Evolutionary conservation across 306 rosid genomes (phyloP).

Genomic region (Arachis hypogaea): DNA sequence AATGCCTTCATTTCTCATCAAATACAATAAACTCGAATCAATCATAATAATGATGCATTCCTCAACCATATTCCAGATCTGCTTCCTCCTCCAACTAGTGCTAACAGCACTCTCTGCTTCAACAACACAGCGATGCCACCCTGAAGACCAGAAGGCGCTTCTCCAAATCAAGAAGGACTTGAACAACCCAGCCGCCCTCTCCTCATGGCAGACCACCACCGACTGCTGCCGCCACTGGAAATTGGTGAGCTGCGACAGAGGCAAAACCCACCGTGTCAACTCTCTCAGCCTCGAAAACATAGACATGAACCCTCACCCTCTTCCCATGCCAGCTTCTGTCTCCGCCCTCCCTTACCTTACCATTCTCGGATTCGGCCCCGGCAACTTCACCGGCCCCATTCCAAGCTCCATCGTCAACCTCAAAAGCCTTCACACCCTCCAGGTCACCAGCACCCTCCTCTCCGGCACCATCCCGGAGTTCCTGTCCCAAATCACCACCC

Average conservation of each 20-base stretch:
- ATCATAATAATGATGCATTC: too few species aligned
- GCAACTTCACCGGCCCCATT: constrained; percentile 43
- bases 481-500: neutral
- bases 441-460: neutral
- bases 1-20: too few species aligned
- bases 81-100: too few species aligned
- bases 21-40: too few species aligned
- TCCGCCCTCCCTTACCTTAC: constrained; percentile 56
- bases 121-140: constrained; percentile 24
- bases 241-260: constrained; percentile 41
- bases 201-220: constrained; percentile 53
- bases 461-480: constrained; percentile 11
- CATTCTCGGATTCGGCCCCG: constrained; percentile 43
- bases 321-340: constrained; percentile 55
- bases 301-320: constrained; percentile 11
- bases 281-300: constrained; percentile 34
- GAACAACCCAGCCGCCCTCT: constrained; percentile 49
- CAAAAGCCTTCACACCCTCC: neutral
- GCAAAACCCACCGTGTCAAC: constrained; percentile 43
- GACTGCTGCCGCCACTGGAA: constrained; percentile 58
- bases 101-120: too few species aligned
- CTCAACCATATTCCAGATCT: too few species aligned
- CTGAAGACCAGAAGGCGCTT: constrained; percentile 54
- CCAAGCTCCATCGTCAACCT: neutral
- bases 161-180: constrained; percentile 57